phyloP scores from a whole-genome alignment of 2,329 filamentous ascomycete genomes.

The Rhynchosporium graminicola region DNA sequence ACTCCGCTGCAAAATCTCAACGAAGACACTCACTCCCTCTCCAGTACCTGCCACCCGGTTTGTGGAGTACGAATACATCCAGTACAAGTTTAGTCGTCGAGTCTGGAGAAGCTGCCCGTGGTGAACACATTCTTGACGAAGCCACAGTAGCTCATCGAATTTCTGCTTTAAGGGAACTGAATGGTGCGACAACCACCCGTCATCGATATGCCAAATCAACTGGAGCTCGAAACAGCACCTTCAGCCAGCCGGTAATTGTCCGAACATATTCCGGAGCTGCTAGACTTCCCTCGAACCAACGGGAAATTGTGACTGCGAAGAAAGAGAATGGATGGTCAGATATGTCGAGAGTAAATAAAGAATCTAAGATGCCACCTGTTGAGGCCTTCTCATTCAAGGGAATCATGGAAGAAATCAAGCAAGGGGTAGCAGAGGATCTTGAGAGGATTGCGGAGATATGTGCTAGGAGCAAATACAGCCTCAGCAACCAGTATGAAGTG shows the following conservation, averaged over 20 bases:
- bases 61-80: conserved; percentile 40
- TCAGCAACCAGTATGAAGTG: conserved; percentile 68
- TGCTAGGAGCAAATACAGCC: conserved; percentile 62
- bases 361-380: conserved; percentile 56
- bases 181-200: conserved; percentile 40
- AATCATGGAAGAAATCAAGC: conserved; percentile 58
- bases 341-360: conserved; percentile 33
- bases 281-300: conserved; percentile 40
- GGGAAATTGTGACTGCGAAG: conserved; percentile 34
- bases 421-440: conserved; percentile 56
- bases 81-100: conserved; percentile 37
- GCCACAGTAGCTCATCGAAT: conserved; percentile 57
- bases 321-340: conserved; percentile 33
- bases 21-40: conserved; percentile 39
- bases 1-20: conserved; percentile 32
- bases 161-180: conserved; percentile 61
- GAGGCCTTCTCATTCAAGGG: conserved; percentile 67
- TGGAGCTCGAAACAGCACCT: conserved; percentile 56
- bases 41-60: conserved; percentile 37
- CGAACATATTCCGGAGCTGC: conserved; percentile 59
- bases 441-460: conserved; percentile 69
- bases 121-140: conserved; percentile 50
- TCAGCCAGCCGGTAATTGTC: conserved; percentile 66
- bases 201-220: conserved; percentile 59
- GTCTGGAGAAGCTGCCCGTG: conserved; percentile 40